These are phyloP conservation scores for Rhodomyrtus psidioides DNA, from an alignment of 441 rosid species.

Conservation along the genomic window DNA sequence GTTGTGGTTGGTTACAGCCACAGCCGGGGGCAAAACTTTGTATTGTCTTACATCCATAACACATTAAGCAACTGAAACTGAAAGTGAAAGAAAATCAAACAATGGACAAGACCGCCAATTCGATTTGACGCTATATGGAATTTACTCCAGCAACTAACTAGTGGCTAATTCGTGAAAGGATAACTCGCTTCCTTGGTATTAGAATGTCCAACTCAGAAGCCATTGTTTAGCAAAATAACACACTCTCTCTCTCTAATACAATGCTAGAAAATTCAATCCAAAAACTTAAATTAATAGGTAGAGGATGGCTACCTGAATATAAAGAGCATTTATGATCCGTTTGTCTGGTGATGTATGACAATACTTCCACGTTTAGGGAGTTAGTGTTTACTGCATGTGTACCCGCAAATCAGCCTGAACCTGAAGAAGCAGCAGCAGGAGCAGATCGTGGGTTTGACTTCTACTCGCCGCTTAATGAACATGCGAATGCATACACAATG, in stretches of 20 bases:
- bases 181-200: not conserved
- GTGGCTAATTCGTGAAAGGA: not conserved
- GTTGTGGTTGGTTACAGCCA: not conserved
- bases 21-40: not conserved
- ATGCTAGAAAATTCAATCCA: no score
- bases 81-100: not conserved
- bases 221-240: no score
- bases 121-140: fast-evolving
- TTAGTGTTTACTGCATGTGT: not conserved
- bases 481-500: not conserved
- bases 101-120: not conserved
- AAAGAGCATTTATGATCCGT: no score
- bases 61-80: not conserved
- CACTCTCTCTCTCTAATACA: fast-evolving
- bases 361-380: not conserved
- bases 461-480: not conserved
- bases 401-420: not conserved
- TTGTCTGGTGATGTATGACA: no score
- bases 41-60: not conserved
- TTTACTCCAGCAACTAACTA: not conserved
- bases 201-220: no score
- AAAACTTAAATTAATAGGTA: no score
- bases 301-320: no score
- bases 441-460: not conserved
- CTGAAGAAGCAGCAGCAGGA: no score